Evolutionary conservation across 495 filamentous ascomycete species (phyloP), one percentile per base, ranked within the genome.

Genomic region (Peziza echinospora): DNA sequence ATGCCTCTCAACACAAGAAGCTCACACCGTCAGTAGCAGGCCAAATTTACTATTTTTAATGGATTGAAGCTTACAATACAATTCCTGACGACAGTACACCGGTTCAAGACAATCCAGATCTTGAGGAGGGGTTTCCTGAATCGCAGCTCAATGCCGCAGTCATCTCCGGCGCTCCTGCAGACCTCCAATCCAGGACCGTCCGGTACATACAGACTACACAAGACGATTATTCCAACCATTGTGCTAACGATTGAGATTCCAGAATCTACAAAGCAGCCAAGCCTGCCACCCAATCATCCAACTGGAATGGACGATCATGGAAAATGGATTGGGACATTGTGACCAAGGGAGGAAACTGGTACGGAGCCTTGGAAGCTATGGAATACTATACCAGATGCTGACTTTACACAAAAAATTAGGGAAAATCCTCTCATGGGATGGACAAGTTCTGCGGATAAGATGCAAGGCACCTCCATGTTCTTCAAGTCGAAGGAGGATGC

Each of bases 251-350:
- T 39, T n/a, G 7, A 30, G 44, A 45, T 37, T 53, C 92, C 86
- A 37, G 30, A 43, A 97, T 97, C 63, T 94, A 77, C 68, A 73
- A 77, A 53, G 82, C 82, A 16, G 60, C 83, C 45, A 99, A 99
- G 63, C 71, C 91, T 24, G 85, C 89, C 34, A 92, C 87, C 8
- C 89, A 99, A 61, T 94, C 86, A 24, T 87, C 87, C 56, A 73
- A 71, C 49, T 84, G 79, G 76, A 77, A 82, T 52, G 63, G 69
- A 46, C 75, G 80, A 54, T 74, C 82, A 52, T 99, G 89, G 89
- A 80, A 81, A 34, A 93, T 99, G 85, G 89, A 99, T 61, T 99
- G 89, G 89, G 89, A 99, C 64, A 71, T 87, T 39, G 65, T 93
- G 24, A 67, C 69, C 51, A 91, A 82, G 65, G 79, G 78, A 44